phyloP scores from a whole-genome alignment of 1,284 basidiomycete species.

The Meira miltonrushii region DNA sequence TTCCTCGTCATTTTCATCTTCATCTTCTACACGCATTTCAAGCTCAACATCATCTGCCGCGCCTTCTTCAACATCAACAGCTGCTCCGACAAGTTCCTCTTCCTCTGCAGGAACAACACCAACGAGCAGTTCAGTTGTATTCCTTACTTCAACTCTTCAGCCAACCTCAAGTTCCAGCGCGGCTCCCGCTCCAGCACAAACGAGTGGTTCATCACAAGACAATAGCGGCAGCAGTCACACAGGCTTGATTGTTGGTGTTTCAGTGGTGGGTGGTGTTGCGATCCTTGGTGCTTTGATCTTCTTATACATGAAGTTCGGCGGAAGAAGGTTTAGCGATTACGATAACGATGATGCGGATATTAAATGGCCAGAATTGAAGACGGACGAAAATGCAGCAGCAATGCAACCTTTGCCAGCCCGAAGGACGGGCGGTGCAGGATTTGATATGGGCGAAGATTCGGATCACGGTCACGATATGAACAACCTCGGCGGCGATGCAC shows the following conservation, averaged over 20 bases:
- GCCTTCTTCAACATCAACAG: slow-evolving; percentile 17
- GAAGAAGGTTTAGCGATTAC: slow-evolving; percentile 29
- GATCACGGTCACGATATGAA: slow-evolving; percentile 23
- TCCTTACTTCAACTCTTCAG: not conserved
- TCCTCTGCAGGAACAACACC: not conserved
- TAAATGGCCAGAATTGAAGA: slow-evolving; percentile 49
- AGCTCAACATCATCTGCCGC: slow-evolving; percentile 17
- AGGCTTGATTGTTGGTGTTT: slow-evolving; percentile 45
- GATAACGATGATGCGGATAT: slow-evolving; percentile 44
- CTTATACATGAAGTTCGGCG: slow-evolving; percentile 43
- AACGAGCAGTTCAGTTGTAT: not conserved
- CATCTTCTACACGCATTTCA: slow-evolving; percentile 3
- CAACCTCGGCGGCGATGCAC: slow-evolving; percentile 1
- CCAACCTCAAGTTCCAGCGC: not conserved
- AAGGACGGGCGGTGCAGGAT: slow-evolving; percentile 46
- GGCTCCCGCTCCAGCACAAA: not conserved
- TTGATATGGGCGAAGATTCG: slow-evolving; percentile 49
- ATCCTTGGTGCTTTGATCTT: slow-evolving; percentile 36
- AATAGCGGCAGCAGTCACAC: slow-evolving; percentile 22
- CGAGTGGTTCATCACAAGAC: not conserved
- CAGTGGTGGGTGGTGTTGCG: slow-evolving; percentile 40
- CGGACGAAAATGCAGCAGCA: slow-evolving; percentile 37
- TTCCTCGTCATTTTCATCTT: slow-evolving; percentile 12
- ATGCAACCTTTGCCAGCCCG: slow-evolving; percentile 47
- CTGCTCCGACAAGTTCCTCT: slow-evolving; percentile 6